Base-by-base conservation (phyloP, 768 basidiomycete species). In the Artomyces pyxidatus region DNA sequence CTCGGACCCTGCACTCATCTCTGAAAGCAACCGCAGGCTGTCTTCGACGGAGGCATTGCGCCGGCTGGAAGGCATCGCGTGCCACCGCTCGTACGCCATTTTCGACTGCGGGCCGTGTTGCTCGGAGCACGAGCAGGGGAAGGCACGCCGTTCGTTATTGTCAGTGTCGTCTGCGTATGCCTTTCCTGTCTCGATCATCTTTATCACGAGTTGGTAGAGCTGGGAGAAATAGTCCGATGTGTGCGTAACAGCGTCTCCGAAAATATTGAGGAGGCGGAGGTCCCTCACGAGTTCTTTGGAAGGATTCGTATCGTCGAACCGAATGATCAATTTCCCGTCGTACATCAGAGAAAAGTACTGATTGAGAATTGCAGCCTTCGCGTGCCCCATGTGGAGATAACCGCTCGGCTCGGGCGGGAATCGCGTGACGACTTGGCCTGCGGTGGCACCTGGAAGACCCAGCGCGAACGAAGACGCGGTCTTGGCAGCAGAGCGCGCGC, bases 251-350 rank as follows among this genome's bases (percentile, higher is more conserved):
- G 69, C 63, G 63, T 99, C 95, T 32, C 84, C 91, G 40, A 79
- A 76, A 51, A 99, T 81, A 50, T 84, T 86, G 53, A 99, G 74
- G 40, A 97, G 74, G 17, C 79, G 70, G 27, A 99, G 70, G 64
- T 99, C 96, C 65, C 95, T 89, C 43, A 95, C 70, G 62, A 99
- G 98, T 71, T 99, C 96, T 66, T 98, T 98, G 30, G 83, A 80
- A n/a, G 96, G 96, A 68, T 99, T 99, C 19, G 96, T 99, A 63
- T 99, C 96, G 66, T 99, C 96, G 59, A 98, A 99, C 2, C 96
- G 85, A 53, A 99, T 73, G 60, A 99, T 81, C 68, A 97, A 73
- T 66, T 89, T 93, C 37, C 96, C 96, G 54, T 94, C 77, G 72
- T 99, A 99, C 88, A 96, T 95, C 64, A 85, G 85, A 2, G 96